A percentile compares a stretch with the other conserved stretches of the same genome.
Conservation (phyloP, 495 filamentous ascomycete genomes). For the Glarea lozoyensis region DNA sequence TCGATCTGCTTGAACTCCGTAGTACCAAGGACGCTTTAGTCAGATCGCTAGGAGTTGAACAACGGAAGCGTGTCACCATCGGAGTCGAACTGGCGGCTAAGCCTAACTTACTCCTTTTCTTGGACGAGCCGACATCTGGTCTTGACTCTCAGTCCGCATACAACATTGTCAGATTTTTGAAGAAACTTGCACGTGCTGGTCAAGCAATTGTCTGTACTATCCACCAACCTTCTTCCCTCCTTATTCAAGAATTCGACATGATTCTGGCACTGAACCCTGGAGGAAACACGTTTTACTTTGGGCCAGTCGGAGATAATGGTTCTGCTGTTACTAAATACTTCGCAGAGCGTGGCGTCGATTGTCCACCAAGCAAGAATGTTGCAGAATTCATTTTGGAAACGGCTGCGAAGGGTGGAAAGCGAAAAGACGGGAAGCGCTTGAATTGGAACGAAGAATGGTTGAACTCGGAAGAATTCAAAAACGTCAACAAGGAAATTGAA, state of each 20-base stretch:
- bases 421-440: slow-evolving; percentile 40
- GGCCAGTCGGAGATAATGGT: slow-evolving; percentile 58
- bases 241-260: slow-evolving; percentile 71
- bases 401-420: slow-evolving; percentile 50
- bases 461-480: slow-evolving; percentile 45
- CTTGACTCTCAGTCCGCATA: slow-evolving; percentile 79
- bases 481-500: slow-evolving; percentile 50
- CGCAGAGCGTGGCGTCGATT: slow-evolving; percentile 48
- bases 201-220: slow-evolving; percentile 78
- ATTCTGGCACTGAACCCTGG: slow-evolving; percentile 62
- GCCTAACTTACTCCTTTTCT: slow-evolving; percentile 69
- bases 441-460: slow-evolving; percentile 71
- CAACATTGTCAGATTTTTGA: slow-evolving; percentile 75
- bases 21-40: slow-evolving; percentile 43
- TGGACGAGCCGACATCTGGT: slow-evolving; percentile 76
- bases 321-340: slow-evolving; percentile 58
- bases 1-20: slow-evolving; percentile 47
- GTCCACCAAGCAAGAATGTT: slow-evolving; percentile 49
- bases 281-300: slow-evolving; percentile 69
- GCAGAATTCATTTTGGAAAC: slow-evolving; percentile 84
- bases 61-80: slow-evolving; percentile 68
- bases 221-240: slow-evolving; percentile 60
- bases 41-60: slow-evolving; percentile 32
- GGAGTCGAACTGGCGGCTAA: slow-evolving; percentile 88
- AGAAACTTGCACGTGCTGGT: slow-evolving; percentile 69